Evolutionary conservation across 768 basidiomycete species (phyloP), one percentile per base, ranked within the genome.

Genomic region (Agaricus subrufescens): DNA sequence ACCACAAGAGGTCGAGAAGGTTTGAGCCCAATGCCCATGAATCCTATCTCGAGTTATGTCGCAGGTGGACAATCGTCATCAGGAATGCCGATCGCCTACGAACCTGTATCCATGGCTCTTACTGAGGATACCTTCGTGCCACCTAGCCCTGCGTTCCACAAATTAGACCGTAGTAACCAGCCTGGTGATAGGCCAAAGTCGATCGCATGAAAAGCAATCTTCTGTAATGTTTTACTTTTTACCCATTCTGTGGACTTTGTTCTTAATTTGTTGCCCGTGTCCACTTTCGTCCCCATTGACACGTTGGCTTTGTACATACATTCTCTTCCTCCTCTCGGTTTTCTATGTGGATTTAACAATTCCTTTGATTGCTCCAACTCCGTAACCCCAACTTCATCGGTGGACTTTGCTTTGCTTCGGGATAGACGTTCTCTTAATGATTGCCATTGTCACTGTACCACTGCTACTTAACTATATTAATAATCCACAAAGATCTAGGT

Each of bases 31-130:
- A 66, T 73, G 60, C 45, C 55, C n/a, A 75, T 75, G 58, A 70
- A 75, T 63, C 73, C 73, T 58, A 62, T 74, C 61, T 69, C 75
- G 43, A 71, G 72, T 31, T 73, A 73, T 58, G 59, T 73, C 61
- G 68, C 74, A 46, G 70, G 70, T 34, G 46, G 57, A 34, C 58
- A 56, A 23, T 60, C 60, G 9, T 57, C 64, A 9, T 60, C 60
- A 1, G 15, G 56, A 15, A 47, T 52, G 57, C 63, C 69, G 1
- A 85, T 85, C 60, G 66, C 71, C n/a, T 91, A 91, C 65, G 74
- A 88, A 64, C 88, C 89, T 2, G 86, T 91, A 52, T 89, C 88
- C 25, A 83, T 85, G 79, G 80, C 80, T 14, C 61, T 80, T 51
- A 79, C 78, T n/a, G 80, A 81, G 47, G 79, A 80, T 61, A 84